Evolutionary conservation across 2,329 filamentous ascomycete species (phyloP), one percentile per base, ranked within the genome.

Genomic region (Tolypocladium guangdongense): DNA sequence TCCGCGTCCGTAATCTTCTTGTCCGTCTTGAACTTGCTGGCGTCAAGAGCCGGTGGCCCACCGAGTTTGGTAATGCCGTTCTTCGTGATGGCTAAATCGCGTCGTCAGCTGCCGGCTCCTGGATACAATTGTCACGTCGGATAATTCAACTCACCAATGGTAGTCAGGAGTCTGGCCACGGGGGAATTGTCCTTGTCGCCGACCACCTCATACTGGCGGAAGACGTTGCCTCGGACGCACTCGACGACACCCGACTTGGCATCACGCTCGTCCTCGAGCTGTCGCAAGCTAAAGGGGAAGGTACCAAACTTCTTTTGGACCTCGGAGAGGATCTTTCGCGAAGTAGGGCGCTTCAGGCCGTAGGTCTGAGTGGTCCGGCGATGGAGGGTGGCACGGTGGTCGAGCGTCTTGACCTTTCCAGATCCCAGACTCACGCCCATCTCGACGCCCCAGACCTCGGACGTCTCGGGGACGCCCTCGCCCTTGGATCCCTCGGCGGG

Each of bases 1-100:
- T 97, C 92, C 76, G 95, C 90, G 60, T 97, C 92, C 60, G 84
- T 86, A 66, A 99, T 96, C 82, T 96, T 96, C 83, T 97, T 97
- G 72, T 97, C 91, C 36, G 89, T 86, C 81, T 96, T 87, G 78
- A 86, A 83, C 77, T 91, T 90, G 68, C 79, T 81, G 57, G 93
- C 70, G 67, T 97, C 90, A 58, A 87, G 78, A 24, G 84, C 70
- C 57, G 88, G 83, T 36, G 93, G 86, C 30, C 81, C 85, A 63
- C 89, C 85, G 55, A 99, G 77, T 74, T 88, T 89, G 66, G 87
- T 90, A 65, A 99, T 78, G 61, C 93, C 93, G 70, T 97, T 96
- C 83, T 99, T 99, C 65, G 90, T 96, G 71, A 99, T 90, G 56
- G 90, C 93, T 96, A 60, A 50, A 55, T 27, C 10, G 20, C 37